phyloP scores from a whole-genome alignment of 805 yeast species.

The Monosporozyma servazzii region DNA sequence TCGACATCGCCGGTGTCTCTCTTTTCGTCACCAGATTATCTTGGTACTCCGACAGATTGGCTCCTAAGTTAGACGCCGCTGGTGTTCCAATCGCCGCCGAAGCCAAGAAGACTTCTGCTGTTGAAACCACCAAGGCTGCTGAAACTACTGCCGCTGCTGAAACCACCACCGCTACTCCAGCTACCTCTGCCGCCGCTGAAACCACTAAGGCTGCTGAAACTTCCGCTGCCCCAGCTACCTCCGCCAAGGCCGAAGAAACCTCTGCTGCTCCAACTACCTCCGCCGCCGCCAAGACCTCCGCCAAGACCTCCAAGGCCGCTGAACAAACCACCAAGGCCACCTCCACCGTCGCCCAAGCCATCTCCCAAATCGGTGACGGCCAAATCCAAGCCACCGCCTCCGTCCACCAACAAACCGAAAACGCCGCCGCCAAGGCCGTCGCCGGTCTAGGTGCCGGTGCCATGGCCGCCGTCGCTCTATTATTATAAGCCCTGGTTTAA shows the following conservation, averaged over 20 bases:
- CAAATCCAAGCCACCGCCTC: slow-evolving; percentile 13
- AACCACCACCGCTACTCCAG: slow-evolving; percentile 2
- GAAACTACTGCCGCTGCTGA: slow-evolving; percentile 3
- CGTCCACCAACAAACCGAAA: slow-evolving; percentile 13
- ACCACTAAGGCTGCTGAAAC: slow-evolving; percentile 8
- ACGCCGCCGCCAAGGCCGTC: slow-evolving; percentile 17
- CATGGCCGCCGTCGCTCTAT: slow-evolving; percentile 16
- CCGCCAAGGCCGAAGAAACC: neutral
- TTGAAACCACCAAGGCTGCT: slow-evolving; percentile 4
- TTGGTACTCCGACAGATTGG: slow-evolving; percentile 29
- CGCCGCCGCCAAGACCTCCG: too few relatives aligned
- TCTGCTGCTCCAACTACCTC: slow-evolving; percentile 8
- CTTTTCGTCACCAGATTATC: slow-evolving; percentile 27
- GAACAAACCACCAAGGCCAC: slow-evolving; percentile 1
- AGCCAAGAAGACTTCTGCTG: slow-evolving; percentile 6
- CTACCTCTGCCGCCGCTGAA: slow-evolving; percentile 2
- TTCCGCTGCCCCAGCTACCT: slow-evolving; percentile 8
- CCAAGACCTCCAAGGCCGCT: slow-evolving; percentile 5
- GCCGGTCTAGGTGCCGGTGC: slow-evolving; percentile 19
- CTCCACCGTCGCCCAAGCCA: slow-evolving; percentile 7
- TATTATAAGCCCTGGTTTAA: slow-evolving; percentile 10
- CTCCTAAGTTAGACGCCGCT: slow-evolving; percentile 10
- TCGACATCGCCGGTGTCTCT: slow-evolving; percentile 23
- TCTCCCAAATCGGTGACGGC: slow-evolving; percentile 13
- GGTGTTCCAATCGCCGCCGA: slow-evolving; percentile 3